Evolutionary conservation across 1,139 yeast species (phyloP), one percentile per base, ranked within the genome.

Genomic region (Saccharomyces hybrid): DNA sequence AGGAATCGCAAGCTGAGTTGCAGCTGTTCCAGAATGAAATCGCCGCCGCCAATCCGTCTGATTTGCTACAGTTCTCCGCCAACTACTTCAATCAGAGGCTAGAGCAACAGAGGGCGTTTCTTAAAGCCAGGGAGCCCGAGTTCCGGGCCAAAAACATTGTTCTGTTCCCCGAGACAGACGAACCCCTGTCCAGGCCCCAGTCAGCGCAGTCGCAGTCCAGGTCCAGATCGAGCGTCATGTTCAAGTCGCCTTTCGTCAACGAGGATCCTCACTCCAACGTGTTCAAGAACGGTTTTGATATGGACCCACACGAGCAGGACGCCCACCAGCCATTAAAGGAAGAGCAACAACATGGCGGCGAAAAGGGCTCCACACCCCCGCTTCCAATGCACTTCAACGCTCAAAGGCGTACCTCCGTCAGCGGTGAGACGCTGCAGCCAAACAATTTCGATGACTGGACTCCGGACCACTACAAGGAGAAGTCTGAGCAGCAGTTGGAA

Each of bases 381-480:
- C 47, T 82, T 51, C 87, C 87, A 25, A 69, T 74, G 51, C 76
- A 81, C 47, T 85, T 86, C 72, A 87, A 87, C 67, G 89, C 90
- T 50, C 82, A 85, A 69, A 81, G 96, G 74, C 83, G 96, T 74
- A 85, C 89, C 4, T 85, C 95, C 27, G 96, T 89, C 23, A 82
- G 90, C 51, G 96, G 96, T 3, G 96, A 88, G 72, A 72, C 77
- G 7, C 63, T 74, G 48, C 72, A 73, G 56, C 77, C 77, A 6
- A 67, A 69, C 53, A 68, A 68, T 16, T 68, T 79, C 63, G 80
- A 83, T 49, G 88, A 84, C 67, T 87, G 93, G 93, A 82, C 76
- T 57, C 89, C 93, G 5, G 88, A 91, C 51, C 78, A 78, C 60
- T 82, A 83, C 70, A 57, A 68, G 56, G 78, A 84, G 66, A 80